These are phyloP conservation scores for Calocera cornea DNA, from an alignment of 768 basidiomycete species.

Conservation along the genomic window DNA sequence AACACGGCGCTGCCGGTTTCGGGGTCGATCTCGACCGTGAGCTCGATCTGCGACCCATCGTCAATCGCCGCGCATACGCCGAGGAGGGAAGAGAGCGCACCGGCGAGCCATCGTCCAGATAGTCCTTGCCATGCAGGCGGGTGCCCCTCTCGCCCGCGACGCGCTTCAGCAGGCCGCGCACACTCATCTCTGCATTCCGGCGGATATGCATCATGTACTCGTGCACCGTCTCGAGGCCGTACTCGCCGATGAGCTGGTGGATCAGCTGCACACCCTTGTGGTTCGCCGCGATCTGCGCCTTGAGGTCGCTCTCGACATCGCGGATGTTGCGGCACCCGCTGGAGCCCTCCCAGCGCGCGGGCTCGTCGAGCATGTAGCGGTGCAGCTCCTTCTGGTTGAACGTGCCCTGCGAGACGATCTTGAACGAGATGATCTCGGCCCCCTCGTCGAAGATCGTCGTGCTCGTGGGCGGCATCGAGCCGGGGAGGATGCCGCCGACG, in stretches of 20 bases:
- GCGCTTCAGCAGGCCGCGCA: slow-evolving; percentile 64
- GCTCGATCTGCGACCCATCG: slow-evolving; percentile 39
- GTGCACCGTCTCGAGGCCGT: slow-evolving; percentile 73
- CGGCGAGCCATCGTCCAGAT: slow-evolving; percentile 78
- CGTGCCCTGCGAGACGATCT: slow-evolving; percentile 69
- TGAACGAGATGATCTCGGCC: slow-evolving; percentile 81
- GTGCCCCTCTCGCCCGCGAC: slow-evolving; percentile 54
- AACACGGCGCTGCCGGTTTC: slow-evolving; percentile 61
- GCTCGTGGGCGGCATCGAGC: slow-evolving; percentile 90
- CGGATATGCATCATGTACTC: slow-evolving; percentile 89
- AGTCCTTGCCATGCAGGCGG: slow-evolving; percentile 58
- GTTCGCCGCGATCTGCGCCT: slow-evolving; percentile 91
- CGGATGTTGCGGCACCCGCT: slow-evolving; percentile 77
- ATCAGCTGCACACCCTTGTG: slow-evolving; percentile 82
- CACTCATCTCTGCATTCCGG: slow-evolving; percentile 73
- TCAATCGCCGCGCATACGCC: neutral
- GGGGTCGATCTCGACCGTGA: slow-evolving; percentile 66
- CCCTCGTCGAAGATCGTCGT: slow-evolving; percentile 89
- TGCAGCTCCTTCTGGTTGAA: slow-evolving; percentile 65
- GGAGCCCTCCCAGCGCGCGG: slow-evolving; percentile 67
- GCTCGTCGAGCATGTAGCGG: slow-evolving; percentile 70
- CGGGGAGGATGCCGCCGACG: slow-evolving; percentile 83
- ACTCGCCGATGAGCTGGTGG: slow-evolving; percentile 74
- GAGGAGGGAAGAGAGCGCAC: slow-evolving; percentile 30
- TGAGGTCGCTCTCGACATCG: slow-evolving; percentile 84